Conservation (phyloP, 2,329 filamentous ascomycete genomes). For the Seiridium cupressi region DNA sequence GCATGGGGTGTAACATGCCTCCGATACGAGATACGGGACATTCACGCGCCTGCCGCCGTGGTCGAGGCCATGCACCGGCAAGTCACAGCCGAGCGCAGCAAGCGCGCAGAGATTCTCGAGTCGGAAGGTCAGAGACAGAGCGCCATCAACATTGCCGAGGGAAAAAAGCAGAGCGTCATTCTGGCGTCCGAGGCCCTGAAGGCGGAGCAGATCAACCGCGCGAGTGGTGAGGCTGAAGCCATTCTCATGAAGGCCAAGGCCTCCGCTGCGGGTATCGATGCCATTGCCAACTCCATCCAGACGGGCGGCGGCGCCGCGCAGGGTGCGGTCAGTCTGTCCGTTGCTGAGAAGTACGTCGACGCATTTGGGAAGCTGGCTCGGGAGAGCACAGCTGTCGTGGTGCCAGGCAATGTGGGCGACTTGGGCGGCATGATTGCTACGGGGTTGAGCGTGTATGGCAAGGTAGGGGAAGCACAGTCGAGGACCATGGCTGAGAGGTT, state of each 20-base stretch:
- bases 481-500: slow-evolving; percentile 55
- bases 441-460: slow-evolving; percentile 92
- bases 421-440: slow-evolving; percentile 96
- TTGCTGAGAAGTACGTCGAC: slow-evolving; percentile 97
- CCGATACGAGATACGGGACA: slow-evolving; percentile 97
- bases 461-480: slow-evolving; percentile 79
- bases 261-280: slow-evolving; percentile 84
- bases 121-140: slow-evolving; percentile 96
- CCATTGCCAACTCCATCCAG: slow-evolving; percentile 74
- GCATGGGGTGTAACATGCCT: slow-evolving; percentile 97
- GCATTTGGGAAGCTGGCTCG: slow-evolving; percentile 90
- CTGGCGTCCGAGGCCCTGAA: slow-evolving; percentile 89
- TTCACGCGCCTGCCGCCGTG: slow-evolving; percentile 90
- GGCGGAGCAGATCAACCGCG: slow-evolving; percentile 90
- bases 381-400: slow-evolving; percentile 92
- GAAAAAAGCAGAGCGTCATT: slow-evolving; percentile 94
- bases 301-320: slow-evolving; percentile 74
- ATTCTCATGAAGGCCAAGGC: slow-evolving; percentile 83
- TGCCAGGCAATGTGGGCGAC: slow-evolving; percentile 95
- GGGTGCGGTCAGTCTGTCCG: slow-evolving; percentile 78
- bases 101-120: slow-evolving; percentile 95
- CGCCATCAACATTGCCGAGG: slow-evolving; percentile 98
- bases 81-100: slow-evolving; percentile 94
- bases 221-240: slow-evolving; percentile 89
- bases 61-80: slow-evolving; percentile 98